A percentile compares a stretch with the other conserved stretches of the same genome.
Conservation (phyloP, 495 filamentous ascomycete genomes). For the Penicillium waksmanii region DNA sequence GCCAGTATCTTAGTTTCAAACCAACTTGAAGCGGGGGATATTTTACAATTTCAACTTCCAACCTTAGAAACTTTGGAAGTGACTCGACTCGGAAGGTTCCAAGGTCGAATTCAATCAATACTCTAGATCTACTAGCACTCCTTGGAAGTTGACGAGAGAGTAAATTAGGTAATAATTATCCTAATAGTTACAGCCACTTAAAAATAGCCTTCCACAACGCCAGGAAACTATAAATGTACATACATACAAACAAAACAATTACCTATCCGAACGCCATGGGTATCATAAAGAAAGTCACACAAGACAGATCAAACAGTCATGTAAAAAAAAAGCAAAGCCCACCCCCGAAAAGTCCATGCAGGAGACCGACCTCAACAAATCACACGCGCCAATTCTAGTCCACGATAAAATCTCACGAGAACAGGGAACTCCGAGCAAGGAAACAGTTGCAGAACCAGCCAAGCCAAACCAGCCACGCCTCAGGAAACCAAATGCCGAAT, state of each 20-base stretch:
- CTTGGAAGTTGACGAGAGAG: too few relatives aligned
- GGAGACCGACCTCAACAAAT: background rate
- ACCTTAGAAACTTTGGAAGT: too few relatives aligned
- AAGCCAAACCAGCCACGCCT: background rate
- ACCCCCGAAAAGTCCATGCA: background rate
- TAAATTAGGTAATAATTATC: too few relatives aligned
- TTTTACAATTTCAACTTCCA: too few relatives aligned
- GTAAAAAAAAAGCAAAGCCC: constrained; percentile 6
- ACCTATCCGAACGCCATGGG: constrained; percentile 32
- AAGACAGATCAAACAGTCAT: constrained; percentile 8
- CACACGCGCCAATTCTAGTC: background rate
- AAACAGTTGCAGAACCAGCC: background rate
- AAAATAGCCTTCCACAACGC: background rate
- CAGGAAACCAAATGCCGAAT: too few relatives aligned
- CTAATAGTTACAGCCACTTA: background rate
- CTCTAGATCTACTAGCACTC: too few relatives aligned
- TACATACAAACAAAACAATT: background rate
- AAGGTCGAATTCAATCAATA: too few relatives aligned
- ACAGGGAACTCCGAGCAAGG: background rate
- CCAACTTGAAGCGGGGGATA: too few relatives aligned
- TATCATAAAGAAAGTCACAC: constrained; percentile 28
- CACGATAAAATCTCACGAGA: constrained; percentile 11
- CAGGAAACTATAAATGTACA: background rate
- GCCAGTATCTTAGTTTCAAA: too few relatives aligned
- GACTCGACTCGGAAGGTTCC: too few relatives aligned